Conservation (phyloP, 768 basidiomycete species). For the Tricholoma sp. region DNA sequence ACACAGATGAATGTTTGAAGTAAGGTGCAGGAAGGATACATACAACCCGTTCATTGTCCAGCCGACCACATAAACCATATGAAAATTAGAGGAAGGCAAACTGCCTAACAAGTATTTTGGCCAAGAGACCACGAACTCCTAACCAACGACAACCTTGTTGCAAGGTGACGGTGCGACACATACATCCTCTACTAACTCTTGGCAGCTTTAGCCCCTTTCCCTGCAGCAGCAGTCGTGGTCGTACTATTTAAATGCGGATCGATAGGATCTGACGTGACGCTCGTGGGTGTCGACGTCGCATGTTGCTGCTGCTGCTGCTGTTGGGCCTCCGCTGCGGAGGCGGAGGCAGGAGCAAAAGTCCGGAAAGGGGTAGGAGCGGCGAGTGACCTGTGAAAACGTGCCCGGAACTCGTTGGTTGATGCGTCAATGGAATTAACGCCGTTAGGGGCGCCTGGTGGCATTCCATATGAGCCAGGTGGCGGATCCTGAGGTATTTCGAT, state of each 20-base stretch:
- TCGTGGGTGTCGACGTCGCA: background rate
- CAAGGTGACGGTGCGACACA: background rate
- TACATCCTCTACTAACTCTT: background rate
- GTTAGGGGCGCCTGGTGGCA: slow-evolving; percentile 17
- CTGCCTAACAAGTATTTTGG: background rate
- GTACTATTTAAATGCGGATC: background rate
- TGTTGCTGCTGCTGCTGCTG: background rate
- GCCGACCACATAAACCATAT: background rate
- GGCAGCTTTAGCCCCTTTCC: background rate
- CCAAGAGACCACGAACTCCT: background rate
- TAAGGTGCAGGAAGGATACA: background rate
- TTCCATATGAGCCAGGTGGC: background rate
- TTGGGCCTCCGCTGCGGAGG: background rate
- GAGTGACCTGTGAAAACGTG: slow-evolving; percentile 59
- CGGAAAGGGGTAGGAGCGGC: slow-evolving; percentile 58
- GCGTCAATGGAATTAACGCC: slow-evolving; percentile 14
- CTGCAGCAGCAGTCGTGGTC: background rate
- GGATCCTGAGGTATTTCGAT: slow-evolving; percentile 13
- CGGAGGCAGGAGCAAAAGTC: slow-evolving; percentile 11
- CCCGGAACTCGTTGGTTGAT: slow-evolving; percentile 50
- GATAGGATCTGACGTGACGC: background rate
- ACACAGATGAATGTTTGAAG: background rate
- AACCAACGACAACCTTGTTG: background rate
- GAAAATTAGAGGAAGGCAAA: background rate
- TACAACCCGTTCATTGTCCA: background rate